Evolutionary conservation across 140 eudicot genomes (phyloP).

Genomic region (Stevia rebaudiana): DNA sequence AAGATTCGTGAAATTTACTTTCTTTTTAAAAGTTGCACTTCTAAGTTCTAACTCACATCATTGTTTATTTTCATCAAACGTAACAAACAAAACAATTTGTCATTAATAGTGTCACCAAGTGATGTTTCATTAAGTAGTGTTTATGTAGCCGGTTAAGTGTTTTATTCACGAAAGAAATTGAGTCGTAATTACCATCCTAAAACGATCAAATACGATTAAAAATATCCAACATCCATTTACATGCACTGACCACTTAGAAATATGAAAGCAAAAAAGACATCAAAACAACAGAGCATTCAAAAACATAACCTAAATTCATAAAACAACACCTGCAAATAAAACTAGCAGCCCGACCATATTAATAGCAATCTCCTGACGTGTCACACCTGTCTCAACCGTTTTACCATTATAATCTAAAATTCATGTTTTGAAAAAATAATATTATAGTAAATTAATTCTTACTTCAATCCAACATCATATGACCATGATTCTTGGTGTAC

Average conservation of each 20-base stretch:
- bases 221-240: neutral
- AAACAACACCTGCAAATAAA: slow-evolving; percentile 18
- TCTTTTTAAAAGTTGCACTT: no score
- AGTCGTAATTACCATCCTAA: no score
- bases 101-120: no score
- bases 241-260: neutral
- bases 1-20: no score
- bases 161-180: no score
- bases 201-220: no score
- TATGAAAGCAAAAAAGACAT: neutral
- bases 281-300: slow-evolving; percentile 3
- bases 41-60: no score
- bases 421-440: neutral
- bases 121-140: no score
- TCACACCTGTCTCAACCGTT: slow-evolving; percentile 6
- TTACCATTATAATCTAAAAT: neutral
- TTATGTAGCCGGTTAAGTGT: no score
- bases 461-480: slow-evolving; percentile 17
- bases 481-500: slow-evolving; percentile 24
- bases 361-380: slow-evolving; percentile 26
- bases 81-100: no score
- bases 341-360: slow-evolving; percentile 6
- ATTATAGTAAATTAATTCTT: neutral
- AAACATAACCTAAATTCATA: neutral
- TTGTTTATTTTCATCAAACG: no score